Base-by-base conservation (phyloP, 2,329 filamentous ascomycete species). In the Scleromitrula shiraiana region DNA sequence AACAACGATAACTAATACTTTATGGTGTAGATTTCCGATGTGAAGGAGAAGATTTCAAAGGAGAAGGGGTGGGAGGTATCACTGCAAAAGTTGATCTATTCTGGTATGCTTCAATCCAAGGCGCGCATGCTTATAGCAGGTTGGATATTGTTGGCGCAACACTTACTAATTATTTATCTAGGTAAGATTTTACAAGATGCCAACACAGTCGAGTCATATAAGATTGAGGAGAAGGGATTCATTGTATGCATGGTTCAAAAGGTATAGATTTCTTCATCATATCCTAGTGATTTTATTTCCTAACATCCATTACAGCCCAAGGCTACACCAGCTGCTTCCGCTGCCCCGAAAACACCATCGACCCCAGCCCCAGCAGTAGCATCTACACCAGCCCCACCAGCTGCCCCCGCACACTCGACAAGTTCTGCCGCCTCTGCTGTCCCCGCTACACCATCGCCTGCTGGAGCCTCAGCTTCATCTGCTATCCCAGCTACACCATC, bases 211-310 rank as follows among this genome's bases (percentile, higher is more conserved):
- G 88, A 89, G 68, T 90, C 87, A 33, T 97, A 97, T 75, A 95
- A 88, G 71, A 97, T 98, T 55, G 91, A 98, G 70, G 93, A 97
- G 78, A 98, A 97, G 77, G 93, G 93, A 30, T 98, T 97, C 67
- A 89, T 98, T 62, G 93, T 98, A 52, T 98, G 93, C 73, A 95
- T 98, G 82, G 83, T 95, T 61, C 88, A 88, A 66, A 97, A 97
- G 86, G 90, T 95, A 73, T 54, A 68, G 20, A 19, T 24, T 27
- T 17, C 24, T 17, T 33, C 22, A 7, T 44, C 10, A 24, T n/a
- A 9, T 19, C 10, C 15, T 33, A 26, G 15, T n/a, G 3, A 48
- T 19, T 40, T 36, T 12, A 22, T 45, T 56, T 39, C 54, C 53
- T 65, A 53, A 65, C 51, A 42, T 27, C 45, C 41, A 43, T 43